Base-by-base conservation (phyloP, 2,329 filamentous ascomycete species). In the Dactylellina cionopaga region DNA sequence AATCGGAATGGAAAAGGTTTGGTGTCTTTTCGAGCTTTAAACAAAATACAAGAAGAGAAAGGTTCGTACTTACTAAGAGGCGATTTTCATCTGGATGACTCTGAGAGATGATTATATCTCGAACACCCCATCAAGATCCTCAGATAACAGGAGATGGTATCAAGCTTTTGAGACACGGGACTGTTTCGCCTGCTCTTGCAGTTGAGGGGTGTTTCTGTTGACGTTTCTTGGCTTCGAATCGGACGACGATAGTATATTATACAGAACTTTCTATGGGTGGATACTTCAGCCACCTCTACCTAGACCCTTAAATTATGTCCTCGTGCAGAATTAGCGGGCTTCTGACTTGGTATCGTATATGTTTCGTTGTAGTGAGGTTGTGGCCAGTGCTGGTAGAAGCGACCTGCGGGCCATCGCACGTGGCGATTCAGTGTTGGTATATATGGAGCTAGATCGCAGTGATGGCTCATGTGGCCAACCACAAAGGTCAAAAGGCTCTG, bases 161-260 rank as follows among this genome's bases (percentile, higher is more conserved):
- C 68, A 72, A 72, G 59, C 68, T 47, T 65, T 54, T 60, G 49
- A 62, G 68, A 72, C 68, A 72, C 68, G 68, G 39, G 68, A 72
- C 68, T 65, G 31, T 47, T 72, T 60, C 59, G 59, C 47, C 60
- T 72, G 68, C 59, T 55, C 68, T 51, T 33, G 59, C 39, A 37
- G 41, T 72, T 22, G 52, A 52, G 31, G n/a, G 39, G 58, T 41
- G 5, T 44, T 52, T 15, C 22, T 59, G 64, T 71, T 64, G 49
- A 58, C 41, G 56, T 51, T 59, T 71, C 66, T 71, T 71, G 66
- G 66, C 66, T 41, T 31, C 15, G n/a, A 10, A 52, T 31, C 22
- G 19, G 52, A 15, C 31, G 37, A 22, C 22, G 51, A 41, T 19
- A 33, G 46, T 51, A 51, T 13, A 13, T 35, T 27, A 5, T 55